Evolutionary conservation across 2,329 filamentous ascomycete species (phyloP), one percentile per base, ranked within the genome.

Genomic region (Apiospora pterosperma): DNA sequence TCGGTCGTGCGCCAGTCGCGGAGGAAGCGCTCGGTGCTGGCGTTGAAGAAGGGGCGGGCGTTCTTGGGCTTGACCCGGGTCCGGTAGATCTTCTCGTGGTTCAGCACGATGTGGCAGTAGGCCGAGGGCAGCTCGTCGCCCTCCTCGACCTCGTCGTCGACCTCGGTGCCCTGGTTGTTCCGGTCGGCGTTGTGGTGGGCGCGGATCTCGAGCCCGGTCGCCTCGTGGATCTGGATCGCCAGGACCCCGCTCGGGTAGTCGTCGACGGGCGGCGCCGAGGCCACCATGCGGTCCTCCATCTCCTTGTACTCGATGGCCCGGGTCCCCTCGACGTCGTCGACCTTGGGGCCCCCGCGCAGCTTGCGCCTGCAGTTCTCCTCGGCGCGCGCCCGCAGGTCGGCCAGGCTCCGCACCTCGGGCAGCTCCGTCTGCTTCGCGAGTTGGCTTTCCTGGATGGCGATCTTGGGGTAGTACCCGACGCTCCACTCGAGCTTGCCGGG

Each of bases 31-130:
- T 62, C 60, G 8, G 60, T 62, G 60, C 60, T 62, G 6, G 60
- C 60, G 60, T 62, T 62, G 60, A 62, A 62, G n/a, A 62, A 62
- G 19, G 60, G 60, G 6, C 60, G 60, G 3, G 60, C 60, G 60
- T 62, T 62, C 60, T 62, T 62, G 60, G 60, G 60, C 60, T 62
- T 62, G 25, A 62, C 60, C 23, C 60, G 38, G 8, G 60, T 62
- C 28, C 39, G 38, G 60, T 62, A 62, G 4, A 62, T 48, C 39
- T 62, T 62, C 38, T 42, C 39, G 28, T 62, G 60, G 60, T 62
- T 62, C 10, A 62, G 25, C 4, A 62, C 36, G 28, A 62, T 62
- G 28, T 48, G 48, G 39, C 60, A 62, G 11, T 62, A 62, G 4
- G 60, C 60, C 39, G 60, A 62, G 16, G 60, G 60, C 38, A 62